A percentile compares a stretch with the other conserved stretches of the same genome.
These are phyloP conservation scores for Xerophyta viscosa DNA, from an alignment of 106 monocot species.

Conservation along the genomic window DNA sequence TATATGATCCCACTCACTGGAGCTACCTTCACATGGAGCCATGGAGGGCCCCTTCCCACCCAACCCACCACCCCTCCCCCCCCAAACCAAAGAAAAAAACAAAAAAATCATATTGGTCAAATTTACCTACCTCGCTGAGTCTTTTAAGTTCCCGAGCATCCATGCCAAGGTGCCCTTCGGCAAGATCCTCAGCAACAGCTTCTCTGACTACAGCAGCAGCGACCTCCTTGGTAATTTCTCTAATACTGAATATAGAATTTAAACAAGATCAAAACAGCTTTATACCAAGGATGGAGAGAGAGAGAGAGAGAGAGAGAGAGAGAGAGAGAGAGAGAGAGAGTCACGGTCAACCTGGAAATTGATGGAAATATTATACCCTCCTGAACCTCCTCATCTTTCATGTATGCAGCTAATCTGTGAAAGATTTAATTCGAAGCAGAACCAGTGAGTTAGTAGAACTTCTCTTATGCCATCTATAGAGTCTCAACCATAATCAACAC, in stretches of 20 bases:
- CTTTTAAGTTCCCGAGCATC: slow-evolving; percentile 72
- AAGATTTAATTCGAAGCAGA: not conserved
- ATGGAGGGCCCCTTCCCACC: no score
- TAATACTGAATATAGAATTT: slow-evolving; percentile 59
- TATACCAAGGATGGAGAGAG: no score
- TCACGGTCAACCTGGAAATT: slow-evolving; percentile 64
- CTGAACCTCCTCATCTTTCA: slow-evolving; percentile 90
- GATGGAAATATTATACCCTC: slow-evolving; percentile 87
- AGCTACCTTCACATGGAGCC: no score
- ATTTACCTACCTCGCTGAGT: slow-evolving; percentile 45
- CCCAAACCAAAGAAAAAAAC: no score
- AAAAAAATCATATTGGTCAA: no score
- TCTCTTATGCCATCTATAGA: no score
- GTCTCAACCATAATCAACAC: not conserved
- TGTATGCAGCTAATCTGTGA: slow-evolving; percentile 83
- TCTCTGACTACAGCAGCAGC: slow-evolving; percentile 87
- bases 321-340: no score
- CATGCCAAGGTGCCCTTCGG: slow-evolving; percentile 83
- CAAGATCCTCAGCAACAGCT: slow-evolving; percentile 78
- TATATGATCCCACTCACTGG: no score
- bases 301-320: no score
- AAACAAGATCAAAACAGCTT: no score
- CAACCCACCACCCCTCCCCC: no score
- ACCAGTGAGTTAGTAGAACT: slow-evolving; percentile 1
- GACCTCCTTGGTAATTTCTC: slow-evolving; percentile 92